Base-by-base conservation (phyloP, 805 yeast genomes). In the Lipomyces spencermartinsiae region DNA sequence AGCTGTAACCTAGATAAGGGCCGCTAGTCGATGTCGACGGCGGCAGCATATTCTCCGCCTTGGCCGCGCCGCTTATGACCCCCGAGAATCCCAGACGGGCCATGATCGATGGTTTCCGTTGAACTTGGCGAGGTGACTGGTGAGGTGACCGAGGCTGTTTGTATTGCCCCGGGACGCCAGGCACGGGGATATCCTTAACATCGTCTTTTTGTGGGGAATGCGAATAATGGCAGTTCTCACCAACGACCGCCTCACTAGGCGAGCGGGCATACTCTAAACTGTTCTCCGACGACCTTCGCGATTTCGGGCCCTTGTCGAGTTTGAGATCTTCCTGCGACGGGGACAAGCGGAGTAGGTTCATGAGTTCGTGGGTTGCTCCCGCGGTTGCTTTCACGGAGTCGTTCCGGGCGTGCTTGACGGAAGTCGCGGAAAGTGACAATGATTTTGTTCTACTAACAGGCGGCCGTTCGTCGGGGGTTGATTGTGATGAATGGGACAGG, bases 41-140 rank as follows among this genome's bases (percentile, higher is more conserved):
- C 49, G 16, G 6, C 8, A 10, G 49, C 22, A 9, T n/a, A 43
- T n/a, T 43, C 49, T 43, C 22, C 22, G 49, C 4, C 49, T 43
- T 43, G 5, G 49, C 22, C 1, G 58, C 19, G 34, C 46, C 37
- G n/a, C 53, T 33, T 14, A 54, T 54, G 19, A 61, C 35, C 5
- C 61, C 65, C 9, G 65, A 37, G 31, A 62, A 57, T 33, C 65
- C 65, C 9, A 62, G 43, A 49, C 61, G 65, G 46, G 33, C 57
- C 39, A 62, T 56, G 22, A 62, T 57, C 22, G 65, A 62, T n/a
- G 59, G 29, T n/a, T 12, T 46, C 43, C 37, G 59, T 31, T 29
- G 19, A 19, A 37, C 43, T 19, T 31, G 29, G 10, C 22, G 22
- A 6, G 49, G 22, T 12, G 57, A 54, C 33, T 54, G 57, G 25